These are phyloP conservation scores for Meyerozyma smithsonii DNA, from an alignment of 1,139 yeast genomes.

Conservation along the genomic window DNA sequence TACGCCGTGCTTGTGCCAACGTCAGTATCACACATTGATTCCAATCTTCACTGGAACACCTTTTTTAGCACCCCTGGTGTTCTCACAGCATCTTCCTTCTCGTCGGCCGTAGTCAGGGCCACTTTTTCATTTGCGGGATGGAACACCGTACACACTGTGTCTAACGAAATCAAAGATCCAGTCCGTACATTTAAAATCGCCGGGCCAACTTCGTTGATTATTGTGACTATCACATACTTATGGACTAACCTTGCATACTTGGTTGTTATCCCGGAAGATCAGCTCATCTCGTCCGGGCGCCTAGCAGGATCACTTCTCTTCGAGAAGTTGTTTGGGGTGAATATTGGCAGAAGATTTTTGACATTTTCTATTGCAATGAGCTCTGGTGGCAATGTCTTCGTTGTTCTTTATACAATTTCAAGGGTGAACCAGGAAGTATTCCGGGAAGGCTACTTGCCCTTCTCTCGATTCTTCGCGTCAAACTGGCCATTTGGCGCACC, in stretches of 20 bases:
- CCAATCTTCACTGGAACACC: conserved; percentile 30
- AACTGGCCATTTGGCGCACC: conserved; percentile 59
- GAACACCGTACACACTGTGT: conserved; percentile 59
- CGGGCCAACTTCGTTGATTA: conserved; percentile 50
- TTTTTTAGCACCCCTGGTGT: conserved; percentile 23
- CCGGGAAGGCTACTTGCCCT: conserved; percentile 59
- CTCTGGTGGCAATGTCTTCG: conserved; percentile 60
- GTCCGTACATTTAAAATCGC: conserved; percentile 53
- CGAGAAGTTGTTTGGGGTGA: conserved; percentile 49
- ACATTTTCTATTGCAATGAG: conserved; percentile 56
- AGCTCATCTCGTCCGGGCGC: conserved; percentile 50
- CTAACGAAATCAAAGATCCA: conserved; percentile 59
- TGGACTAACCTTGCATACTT: conserved; percentile 54
- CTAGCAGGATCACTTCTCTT: conserved; percentile 56
- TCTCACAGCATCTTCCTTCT: conserved; percentile 41
- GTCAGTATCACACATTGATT: conserved; percentile 35
- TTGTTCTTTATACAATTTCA: conserved; percentile 54
- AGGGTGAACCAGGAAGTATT: conserved; percentile 63
- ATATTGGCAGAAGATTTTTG: conserved; percentile 48
- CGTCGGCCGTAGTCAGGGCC: conserved; percentile 55
- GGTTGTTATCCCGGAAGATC: conserved; percentile 50
- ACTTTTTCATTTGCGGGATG: conserved; percentile 62
- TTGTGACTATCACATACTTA: conserved; percentile 48
- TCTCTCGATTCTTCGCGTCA: conserved; percentile 46
- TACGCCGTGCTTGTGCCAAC: conserved; percentile 45